Percentiles rank a stretch among this genome's conserved stretches.
Evolutionary conservation across 495 filamentous ascomycete species (phyloP).

Genomic region (Hypoxylon cercidicola): DNA sequence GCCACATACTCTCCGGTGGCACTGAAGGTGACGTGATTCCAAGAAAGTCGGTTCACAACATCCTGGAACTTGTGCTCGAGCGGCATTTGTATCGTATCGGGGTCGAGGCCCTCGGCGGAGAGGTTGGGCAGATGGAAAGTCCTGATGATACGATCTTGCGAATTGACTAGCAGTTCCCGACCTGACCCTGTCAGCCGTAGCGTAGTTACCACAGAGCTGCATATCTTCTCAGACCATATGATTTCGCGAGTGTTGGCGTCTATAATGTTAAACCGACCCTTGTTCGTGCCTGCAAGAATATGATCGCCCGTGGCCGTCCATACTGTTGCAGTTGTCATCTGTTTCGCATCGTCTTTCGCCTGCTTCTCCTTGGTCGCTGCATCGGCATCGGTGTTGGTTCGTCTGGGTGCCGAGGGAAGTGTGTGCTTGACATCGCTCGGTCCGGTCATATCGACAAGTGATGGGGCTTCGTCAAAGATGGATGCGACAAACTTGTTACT

Average conservation of each 20-base stretch:
- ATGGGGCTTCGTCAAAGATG: constrained; percentile 90
- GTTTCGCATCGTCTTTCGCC: constrained; percentile 89
- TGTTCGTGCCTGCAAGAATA: constrained; percentile 89
- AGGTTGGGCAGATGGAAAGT: constrained; percentile 75
- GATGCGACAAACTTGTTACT: constrained; percentile 86
- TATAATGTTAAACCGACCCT: constrained; percentile 96
- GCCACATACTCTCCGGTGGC: constrained; percentile 92
- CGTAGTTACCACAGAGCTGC: constrained; percentile 87
- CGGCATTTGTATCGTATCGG: constrained; percentile 80
- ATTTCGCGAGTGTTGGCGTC: constrained; percentile 78
- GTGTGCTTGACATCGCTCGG: constrained; percentile 72
- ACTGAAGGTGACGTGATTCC: constrained; percentile 96
- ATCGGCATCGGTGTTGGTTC: constrained; percentile 72
- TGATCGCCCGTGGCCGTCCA: constrained; percentile 87
- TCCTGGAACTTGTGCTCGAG: constrained; percentile 99
- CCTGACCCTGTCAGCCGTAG: constrained; percentile 85
- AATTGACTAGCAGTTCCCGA: constrained; percentile 86
- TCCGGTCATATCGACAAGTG: constrained; percentile 82
- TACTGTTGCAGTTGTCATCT: constrained; percentile 88
- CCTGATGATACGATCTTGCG: constrained; percentile 89
- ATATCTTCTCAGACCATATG: constrained; percentile 86
- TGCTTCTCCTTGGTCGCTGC: constrained; percentile 78
- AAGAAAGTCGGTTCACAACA: constrained; percentile 90
- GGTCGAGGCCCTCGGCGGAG: constrained; percentile 64
- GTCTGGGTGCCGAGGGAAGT: constrained; percentile 83